Conservation (phyloP, 352 stramenopile genomes). For the Phytophthora boehmeriae region DNA sequence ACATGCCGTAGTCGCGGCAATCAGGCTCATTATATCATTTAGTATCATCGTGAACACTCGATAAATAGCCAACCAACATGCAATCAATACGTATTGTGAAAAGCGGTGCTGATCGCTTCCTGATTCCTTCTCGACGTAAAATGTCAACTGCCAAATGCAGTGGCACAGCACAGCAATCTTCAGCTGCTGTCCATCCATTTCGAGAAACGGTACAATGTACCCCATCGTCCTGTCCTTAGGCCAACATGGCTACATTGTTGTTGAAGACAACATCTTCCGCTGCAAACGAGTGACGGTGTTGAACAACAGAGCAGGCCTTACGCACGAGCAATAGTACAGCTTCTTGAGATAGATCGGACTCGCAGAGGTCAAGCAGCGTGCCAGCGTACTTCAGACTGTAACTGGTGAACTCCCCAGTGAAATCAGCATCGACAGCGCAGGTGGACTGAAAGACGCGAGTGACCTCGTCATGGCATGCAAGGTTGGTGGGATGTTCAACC, state of each 20-base stretch:
- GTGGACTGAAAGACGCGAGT: constrained; percentile 35
- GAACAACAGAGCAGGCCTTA: constrained; percentile 31
- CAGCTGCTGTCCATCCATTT: constrained; percentile 35
- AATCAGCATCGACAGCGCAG: constrained; percentile 31
- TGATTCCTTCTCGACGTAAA: constrained; percentile 14
- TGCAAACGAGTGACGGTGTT: constrained; percentile 3
- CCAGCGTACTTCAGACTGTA: constrained; percentile 77
- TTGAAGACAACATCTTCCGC: constrained; percentile 29
- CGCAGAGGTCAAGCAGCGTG: constrained; percentile 53
- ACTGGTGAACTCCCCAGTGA: constrained; percentile 54
- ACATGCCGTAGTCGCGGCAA: constrained; percentile 52
- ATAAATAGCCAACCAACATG: background rate
- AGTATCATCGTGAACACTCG: constrained; percentile 64
- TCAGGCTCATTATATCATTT: constrained; percentile 88
- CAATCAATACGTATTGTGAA: constrained; percentile 4
- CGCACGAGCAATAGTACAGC: constrained; percentile 37
- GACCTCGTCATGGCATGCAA: constrained; percentile 45
- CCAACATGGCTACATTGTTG: constrained; percentile 41
- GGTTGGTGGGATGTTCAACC: constrained; percentile 31
- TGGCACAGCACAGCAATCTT: background rate
- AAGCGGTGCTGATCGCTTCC: background rate
- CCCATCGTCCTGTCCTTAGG: constrained; percentile 1
- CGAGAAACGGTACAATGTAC: constrained; percentile 1
- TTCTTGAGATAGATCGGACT: constrained; percentile 25
- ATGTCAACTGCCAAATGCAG: constrained; percentile 21